Base-by-base conservation (phyloP, 2,329 filamentous ascomycete genomes). In the Aureobasidium sp. region DNA sequence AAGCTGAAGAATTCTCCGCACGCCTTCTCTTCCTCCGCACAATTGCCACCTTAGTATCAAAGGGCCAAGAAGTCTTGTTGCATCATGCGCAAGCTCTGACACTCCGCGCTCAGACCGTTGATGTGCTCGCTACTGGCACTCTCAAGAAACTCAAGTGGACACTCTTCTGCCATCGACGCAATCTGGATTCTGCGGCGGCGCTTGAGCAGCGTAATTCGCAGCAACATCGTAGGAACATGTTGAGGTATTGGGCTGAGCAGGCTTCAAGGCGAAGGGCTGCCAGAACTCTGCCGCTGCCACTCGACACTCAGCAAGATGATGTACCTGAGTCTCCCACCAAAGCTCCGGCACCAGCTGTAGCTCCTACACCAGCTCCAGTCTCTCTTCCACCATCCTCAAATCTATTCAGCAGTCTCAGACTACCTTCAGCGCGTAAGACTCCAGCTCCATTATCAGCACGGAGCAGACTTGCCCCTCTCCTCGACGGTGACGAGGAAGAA, bases 101-200 rank as follows among this genome's bases (percentile, higher is more conserved):
- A 1, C 74, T 82, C 39, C 69, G 76, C 55, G 76, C 78, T 30
- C 74, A 80, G 61, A 78, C 77, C 45, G 71, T 78, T 4, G 76
- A 81, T 13, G 72, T 59, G 5, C 53, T 60, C 5, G 42, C 47
- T 5, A 50, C 61, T 13, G 61, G 59, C 37, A 62, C 51, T 27
- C 72, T 85, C 61, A 82, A 81, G 68, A 82, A 79, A 66, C 72
- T 85, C n/a, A 82, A 81, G 58, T 81, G 84, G 71, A 78, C 78
- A 8, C 73, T 82, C 2, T 85, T 85, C 71, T 81, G 83, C 42
- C 72, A 82, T 5, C 74, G 76, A 29, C 78, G 78, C 55, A 77
- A 77, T 29, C 70, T 75, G 9, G 78, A 84, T 61, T 82, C 77
- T 44, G 81, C 82, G 0, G 73, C 79, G 37, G 80, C 81, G 6